These are phyloP conservation scores for Brassica cretica DNA, from an alignment of 345 rosid genomes.

Conservation along the genomic window DNA sequence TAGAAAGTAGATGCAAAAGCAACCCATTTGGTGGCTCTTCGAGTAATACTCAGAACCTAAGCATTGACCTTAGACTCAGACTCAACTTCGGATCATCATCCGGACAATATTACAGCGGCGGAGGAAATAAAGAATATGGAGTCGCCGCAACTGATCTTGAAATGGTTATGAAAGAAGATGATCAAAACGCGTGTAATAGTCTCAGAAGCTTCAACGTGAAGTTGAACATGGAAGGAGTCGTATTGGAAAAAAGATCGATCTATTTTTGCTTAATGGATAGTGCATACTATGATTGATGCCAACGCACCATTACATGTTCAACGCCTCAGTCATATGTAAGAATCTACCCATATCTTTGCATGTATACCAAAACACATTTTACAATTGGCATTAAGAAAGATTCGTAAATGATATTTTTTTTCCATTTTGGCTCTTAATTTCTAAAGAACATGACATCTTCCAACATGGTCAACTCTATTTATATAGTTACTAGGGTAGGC, in stretches of 20 bases:
- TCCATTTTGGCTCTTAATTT: neutral
- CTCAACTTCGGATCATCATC: slow-evolving; percentile 53
- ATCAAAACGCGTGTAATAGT: slow-evolving; percentile 55
- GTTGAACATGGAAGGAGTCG: slow-evolving; percentile 91
- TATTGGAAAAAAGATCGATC: slow-evolving; percentile 78
- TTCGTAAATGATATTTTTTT: neutral
- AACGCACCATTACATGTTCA: slow-evolving; percentile 75
- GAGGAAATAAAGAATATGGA: slow-evolving; percentile 22
- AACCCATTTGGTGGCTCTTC: slow-evolving; percentile 37
- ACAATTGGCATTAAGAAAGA: neutral
- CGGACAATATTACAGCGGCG: slow-evolving; percentile 32
- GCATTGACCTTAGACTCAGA: slow-evolving; percentile 80
- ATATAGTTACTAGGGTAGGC: too few relatives aligned
- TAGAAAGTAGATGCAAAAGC: slow-evolving; percentile 53
- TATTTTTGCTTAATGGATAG: slow-evolving; percentile 70
- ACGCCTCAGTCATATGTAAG: slow-evolving; percentile 74
- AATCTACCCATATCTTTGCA: slow-evolving; percentile 10
- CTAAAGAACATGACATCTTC: neutral
- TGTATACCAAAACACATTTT: neutral
- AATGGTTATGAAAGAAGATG: slow-evolving; percentile 48
- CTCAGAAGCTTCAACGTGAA: slow-evolving; percentile 80
- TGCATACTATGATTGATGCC: slow-evolving; percentile 64
- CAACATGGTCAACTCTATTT: neutral
- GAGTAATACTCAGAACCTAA: slow-evolving; percentile 43
- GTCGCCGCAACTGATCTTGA: slow-evolving; percentile 14